phyloP scores from a whole-genome alignment of 768 basidiomycete genomes.

The Boletus rubroflammeus region DNA sequence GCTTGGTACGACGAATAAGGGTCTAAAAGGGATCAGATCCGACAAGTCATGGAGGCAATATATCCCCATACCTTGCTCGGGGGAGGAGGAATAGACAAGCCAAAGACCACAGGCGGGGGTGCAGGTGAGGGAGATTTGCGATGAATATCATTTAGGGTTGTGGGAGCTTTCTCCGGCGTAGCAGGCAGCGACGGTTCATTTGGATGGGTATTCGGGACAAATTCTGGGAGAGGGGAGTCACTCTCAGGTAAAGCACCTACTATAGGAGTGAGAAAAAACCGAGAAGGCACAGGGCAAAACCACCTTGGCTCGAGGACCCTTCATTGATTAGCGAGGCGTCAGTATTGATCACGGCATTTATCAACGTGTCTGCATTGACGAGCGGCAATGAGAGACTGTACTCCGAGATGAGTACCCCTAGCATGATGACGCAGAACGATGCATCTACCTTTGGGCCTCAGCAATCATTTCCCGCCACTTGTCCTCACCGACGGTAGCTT shows the following conservation, averaged over 20 bases:
- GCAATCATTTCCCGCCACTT: slow-evolving; percentile 51
- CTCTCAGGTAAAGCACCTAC: slow-evolving; percentile 7
- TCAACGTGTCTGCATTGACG: slow-evolving; percentile 42
- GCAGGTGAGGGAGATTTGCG: slow-evolving; percentile 14
- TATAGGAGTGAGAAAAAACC: background rate
- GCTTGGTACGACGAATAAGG: slow-evolving; percentile 23
- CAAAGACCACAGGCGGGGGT: slow-evolving; percentile 19
- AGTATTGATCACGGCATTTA: slow-evolving; percentile 46
- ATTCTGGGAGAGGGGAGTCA: slow-evolving; percentile 43
- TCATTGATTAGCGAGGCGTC: slow-evolving; percentile 33
- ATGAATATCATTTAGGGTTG: slow-evolving; percentile 11
- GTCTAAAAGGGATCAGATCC: slow-evolving; percentile 11
- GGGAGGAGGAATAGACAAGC: slow-evolving; percentile 21
- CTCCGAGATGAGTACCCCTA: slow-evolving; percentile 4
- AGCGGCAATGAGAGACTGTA: slow-evolving; percentile 42
- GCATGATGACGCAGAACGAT: background rate
- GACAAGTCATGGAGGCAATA: background rate
- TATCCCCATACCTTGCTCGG: slow-evolving; percentile 19
- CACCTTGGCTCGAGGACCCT: slow-evolving; percentile 22
- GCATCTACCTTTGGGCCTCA: slow-evolving; percentile 48
- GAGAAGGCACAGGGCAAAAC: background rate
- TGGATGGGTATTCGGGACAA: slow-evolving; percentile 50
- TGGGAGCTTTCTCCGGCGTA: slow-evolving; percentile 7
- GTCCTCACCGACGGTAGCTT: slow-evolving; percentile 49
- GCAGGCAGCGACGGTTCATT: slow-evolving; percentile 45